These are phyloP conservation scores for Prunus armeniaca DNA, from an alignment of 306 rosid genomes.

Conservation along the genomic window DNA sequence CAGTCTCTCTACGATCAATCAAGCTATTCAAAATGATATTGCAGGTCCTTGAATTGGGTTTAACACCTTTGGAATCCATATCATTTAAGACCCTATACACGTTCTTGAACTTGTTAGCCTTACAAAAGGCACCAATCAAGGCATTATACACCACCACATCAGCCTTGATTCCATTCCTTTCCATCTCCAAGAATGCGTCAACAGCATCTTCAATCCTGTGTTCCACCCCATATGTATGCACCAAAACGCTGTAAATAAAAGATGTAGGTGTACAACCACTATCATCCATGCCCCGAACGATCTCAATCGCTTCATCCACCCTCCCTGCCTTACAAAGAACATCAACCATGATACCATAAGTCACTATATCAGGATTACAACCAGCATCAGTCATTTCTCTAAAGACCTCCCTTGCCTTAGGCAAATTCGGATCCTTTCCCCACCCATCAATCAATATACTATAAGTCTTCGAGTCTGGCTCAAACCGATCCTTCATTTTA, in stretches of 20 bases:
- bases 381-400: constrained; percentile 64
- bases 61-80: constrained; percentile 54
- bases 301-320: constrained; percentile 73
- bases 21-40: constrained; percentile 63
- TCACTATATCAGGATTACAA: constrained; percentile 74
- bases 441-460: constrained; percentile 84
- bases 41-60: constrained; percentile 70
- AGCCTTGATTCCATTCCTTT: constrained; percentile 51
- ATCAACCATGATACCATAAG: constrained; percentile 84
- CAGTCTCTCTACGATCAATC: constrained; percentile 51
- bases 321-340: constrained; percentile 86
- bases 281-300: constrained; percentile 67
- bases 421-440: constrained; percentile 87
- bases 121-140: constrained; percentile 69
- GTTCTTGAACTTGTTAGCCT: constrained; percentile 55
- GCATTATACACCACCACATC: constrained; percentile 84
- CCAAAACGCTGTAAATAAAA: constrained; percentile 67
- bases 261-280: constrained; percentile 58
- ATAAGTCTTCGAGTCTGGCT: constrained; percentile 64
- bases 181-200: constrained; percentile 72
- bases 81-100: constrained; percentile 62
- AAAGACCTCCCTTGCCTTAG: constrained; percentile 67
- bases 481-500: constrained; percentile 52
- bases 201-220: constrained; percentile 78
- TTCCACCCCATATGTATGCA: constrained; percentile 78